phyloP scores from a whole-genome alignment of 768 basidiomycete genomes.

The Rhodotorula toruloides region DNA sequence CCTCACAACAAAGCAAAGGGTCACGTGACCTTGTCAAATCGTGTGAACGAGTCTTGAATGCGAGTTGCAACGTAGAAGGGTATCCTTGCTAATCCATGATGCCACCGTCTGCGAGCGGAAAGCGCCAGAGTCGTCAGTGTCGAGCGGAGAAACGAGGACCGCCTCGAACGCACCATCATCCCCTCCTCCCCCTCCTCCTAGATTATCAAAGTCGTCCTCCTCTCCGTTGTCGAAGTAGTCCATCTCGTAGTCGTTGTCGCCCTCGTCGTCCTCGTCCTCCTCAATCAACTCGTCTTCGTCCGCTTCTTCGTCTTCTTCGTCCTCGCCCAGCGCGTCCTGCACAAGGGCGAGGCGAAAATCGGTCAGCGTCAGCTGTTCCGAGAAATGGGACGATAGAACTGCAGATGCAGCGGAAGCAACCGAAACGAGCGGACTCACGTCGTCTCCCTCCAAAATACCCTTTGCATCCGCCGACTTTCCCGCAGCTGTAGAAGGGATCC shows the following conservation, averaged over 20 bases:
- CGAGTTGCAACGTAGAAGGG: too few relatives aligned
- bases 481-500: background rate
- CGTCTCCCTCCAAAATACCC: constrained; percentile 29
- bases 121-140: too few relatives aligned
- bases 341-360: background rate
- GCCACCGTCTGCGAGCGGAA: background rate
- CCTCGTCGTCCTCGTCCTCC: constrained; percentile 33
- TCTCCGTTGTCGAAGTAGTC: constrained; percentile 41
- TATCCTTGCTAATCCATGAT: constrained; percentile 13
- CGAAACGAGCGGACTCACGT: constrained; percentile 9
- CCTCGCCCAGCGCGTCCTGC: constrained; percentile 5
- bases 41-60: background rate
- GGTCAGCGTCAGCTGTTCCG: background rate
- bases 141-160: too few relatives aligned
- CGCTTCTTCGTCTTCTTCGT: constrained; percentile 7
- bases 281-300: constrained; percentile 24
- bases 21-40: too few relatives aligned
- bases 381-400: background rate
- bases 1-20: background rate
- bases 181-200: constrained; percentile 26
- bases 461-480: constrained; percentile 5
- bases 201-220: constrained; percentile 30
- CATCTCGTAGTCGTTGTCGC: constrained; percentile 38
- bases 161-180: constrained; percentile 34
- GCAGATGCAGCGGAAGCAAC: too few relatives aligned